A percentile compares a stretch with the other conserved stretches of the same genome.
Evolutionary conservation across 768 basidiomycete species (phyloP).

Genomic region (Tulasnella sp.): DNA sequence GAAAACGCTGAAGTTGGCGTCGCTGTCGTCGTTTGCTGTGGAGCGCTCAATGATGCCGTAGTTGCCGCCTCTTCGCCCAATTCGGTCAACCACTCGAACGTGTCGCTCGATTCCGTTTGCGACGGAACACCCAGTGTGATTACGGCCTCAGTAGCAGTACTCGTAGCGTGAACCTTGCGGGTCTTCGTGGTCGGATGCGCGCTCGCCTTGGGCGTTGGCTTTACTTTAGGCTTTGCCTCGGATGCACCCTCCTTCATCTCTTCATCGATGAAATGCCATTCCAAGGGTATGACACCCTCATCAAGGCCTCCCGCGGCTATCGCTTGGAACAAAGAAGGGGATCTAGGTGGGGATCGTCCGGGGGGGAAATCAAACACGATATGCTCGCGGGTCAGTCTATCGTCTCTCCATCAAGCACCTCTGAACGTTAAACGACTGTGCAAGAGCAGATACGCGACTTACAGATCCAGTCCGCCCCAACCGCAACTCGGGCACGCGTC

Average conservation of each 20-base stretch:
- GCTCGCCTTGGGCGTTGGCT: background rate
- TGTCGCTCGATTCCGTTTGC: background rate
- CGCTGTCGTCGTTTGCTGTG: background rate
- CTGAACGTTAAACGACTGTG: background rate
- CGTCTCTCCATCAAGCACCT: background rate
- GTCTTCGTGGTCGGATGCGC: background rate
- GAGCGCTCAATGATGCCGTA: background rate
- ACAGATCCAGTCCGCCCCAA: constrained; percentile 8
- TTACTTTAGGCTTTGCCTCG: background rate
- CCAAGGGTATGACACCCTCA: background rate
- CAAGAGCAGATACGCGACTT: background rate
- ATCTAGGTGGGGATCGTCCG: background rate
- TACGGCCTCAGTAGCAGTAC: background rate
- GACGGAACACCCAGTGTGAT: background rate
- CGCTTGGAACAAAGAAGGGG: constrained; percentile 1
- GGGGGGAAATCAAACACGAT: background rate
- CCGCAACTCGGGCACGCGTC: constrained; percentile 5
- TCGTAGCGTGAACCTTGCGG: background rate
- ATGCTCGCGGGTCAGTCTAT: background rate
- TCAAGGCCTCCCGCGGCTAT: background rate
- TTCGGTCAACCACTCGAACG: background rate
- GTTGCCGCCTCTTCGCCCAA: too few relatives aligned
- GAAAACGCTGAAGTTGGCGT: too few relatives aligned
- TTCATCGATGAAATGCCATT: constrained; percentile 5
- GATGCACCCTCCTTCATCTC: background rate